These are phyloP conservation scores for Sugiyamaella castrensis DNA, from an alignment of 1,139 yeast species.

Conservation along the genomic window DNA sequence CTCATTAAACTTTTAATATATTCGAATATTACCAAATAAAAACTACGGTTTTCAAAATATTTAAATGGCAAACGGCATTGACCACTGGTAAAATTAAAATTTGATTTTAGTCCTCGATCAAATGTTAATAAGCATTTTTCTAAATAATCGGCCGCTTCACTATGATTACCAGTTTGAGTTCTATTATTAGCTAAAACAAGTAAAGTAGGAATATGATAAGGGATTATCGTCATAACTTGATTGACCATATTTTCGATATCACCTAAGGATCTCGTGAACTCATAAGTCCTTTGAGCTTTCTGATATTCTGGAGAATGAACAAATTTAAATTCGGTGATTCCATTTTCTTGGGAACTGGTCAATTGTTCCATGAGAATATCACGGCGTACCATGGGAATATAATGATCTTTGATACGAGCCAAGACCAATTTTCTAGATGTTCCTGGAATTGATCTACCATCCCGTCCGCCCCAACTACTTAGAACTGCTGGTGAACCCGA, in stretches of 20 bases:
- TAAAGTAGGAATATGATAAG: slow-evolving; percentile 77
- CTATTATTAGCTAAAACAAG: slow-evolving; percentile 75
- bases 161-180: slow-evolving; percentile 67
- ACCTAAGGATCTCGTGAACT: slow-evolving; percentile 44
- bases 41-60: slow-evolving; percentile 69
- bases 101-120: slow-evolving; percentile 60
- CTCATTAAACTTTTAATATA: slow-evolving; percentile 70
- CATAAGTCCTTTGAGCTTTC: slow-evolving; percentile 37
- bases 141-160: slow-evolving; percentile 54
- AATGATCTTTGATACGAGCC: slow-evolving; percentile 75
- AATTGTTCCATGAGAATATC: slow-evolving; percentile 61
- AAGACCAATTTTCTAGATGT: slow-evolving; percentile 62
- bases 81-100: slow-evolving; percentile 50
- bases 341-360: slow-evolving; percentile 30
- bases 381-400: slow-evolving; percentile 69
- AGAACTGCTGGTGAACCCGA: slow-evolving; percentile 46
- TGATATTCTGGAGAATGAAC: slow-evolving; percentile 29
- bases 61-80: slow-evolving; percentile 73
- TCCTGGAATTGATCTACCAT: slow-evolving; percentile 69
- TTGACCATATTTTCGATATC: slow-evolving; percentile 47
- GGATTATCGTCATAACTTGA: slow-evolving; percentile 46
- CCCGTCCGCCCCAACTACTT: slow-evolving; percentile 83
- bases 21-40: slow-evolving; percentile 70
- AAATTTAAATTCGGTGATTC: slow-evolving; percentile 42
- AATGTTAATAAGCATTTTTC: slow-evolving; percentile 77